Conservation (phyloP, 768 basidiomycete species). For the Tulasnella sp. region DNA sequence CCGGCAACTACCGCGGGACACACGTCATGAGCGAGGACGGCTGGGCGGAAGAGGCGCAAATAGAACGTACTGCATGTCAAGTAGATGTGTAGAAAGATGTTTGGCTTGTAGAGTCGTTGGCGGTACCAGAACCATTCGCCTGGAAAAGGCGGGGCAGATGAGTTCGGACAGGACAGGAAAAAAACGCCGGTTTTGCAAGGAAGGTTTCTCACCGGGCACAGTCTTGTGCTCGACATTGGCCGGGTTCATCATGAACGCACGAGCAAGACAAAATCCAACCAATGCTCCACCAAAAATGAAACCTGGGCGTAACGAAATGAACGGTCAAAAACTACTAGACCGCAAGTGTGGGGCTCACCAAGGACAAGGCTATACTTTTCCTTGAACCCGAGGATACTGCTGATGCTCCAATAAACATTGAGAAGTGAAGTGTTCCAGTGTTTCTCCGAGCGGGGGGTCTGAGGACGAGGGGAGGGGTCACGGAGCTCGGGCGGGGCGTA, state of each 20-base stretch:
- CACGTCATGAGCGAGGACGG: neutral
- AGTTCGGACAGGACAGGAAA: neutral
- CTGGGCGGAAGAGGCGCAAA: neutral
- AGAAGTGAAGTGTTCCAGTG: neutral
- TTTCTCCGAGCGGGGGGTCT: no score
- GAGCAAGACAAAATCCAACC: constrained; percentile 10
- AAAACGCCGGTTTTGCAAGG: neutral
- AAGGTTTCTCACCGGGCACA: neutral
- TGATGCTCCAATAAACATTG: neutral
- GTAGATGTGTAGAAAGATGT: constrained; percentile 11
- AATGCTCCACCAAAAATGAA: constrained; percentile 15
- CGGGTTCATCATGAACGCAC: constrained; percentile 9
- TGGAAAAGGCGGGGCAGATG: neutral
- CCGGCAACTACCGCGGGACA: neutral
- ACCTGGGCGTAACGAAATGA: neutral
- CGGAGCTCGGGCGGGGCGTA: no score
- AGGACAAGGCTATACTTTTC: constrained; percentile 10
- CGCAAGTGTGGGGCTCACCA: neutral
- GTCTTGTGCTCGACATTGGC: neutral
- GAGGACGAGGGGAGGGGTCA: no score
- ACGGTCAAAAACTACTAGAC: neutral
- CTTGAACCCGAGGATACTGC: constrained; percentile 16
- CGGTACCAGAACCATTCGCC: constrained; percentile 15
- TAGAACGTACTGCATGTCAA: neutral
- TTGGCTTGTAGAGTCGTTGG: constrained; percentile 2